Evolutionary conservation across 1,284 basidiomycete genomes (phyloP), one percentile per base, ranked within the genome.

Genomic region (Marasmius fiardii): DNA sequence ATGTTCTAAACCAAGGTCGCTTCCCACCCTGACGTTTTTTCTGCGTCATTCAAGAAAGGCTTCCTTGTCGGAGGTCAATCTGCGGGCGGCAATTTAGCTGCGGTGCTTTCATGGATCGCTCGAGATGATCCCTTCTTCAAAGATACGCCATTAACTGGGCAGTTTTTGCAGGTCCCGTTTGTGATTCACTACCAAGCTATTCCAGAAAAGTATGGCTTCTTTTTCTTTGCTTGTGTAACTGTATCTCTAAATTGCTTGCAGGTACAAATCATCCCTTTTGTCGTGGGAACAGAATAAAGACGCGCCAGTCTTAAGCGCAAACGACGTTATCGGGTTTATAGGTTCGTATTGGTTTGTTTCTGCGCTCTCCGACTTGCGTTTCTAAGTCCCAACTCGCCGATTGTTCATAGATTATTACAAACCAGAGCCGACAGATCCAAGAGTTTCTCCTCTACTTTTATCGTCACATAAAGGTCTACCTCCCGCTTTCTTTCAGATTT

Each of bases 81-180:
- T 1, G 55, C 56, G 5, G 60, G 60, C 3, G 60, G 44, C 0
- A 45, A 61, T 37, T n/a, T 52, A 5, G 50, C 54, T 31, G 52
- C 57, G 1, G 49, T 51, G 3, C 2, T 59, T 3, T 51, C 52
- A 5, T 53, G 55, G 21, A 55, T 58, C 21, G 54, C 56, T n/a
- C 55, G 53, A 28, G 58, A 59, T 35, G 60, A 59, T 44, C 43
- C 54, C 2, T 58, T 56, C 49, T 61, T 61, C 54, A 20, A 33
- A 5, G 21, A 28, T 4, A n/a, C 16, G 11, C 47, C 24, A 10
- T 2, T 61, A n/a, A 61, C 60, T 3, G 60, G 60, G 7, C 60
- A 61, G 11, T 10, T 52, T 18, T 44, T 59, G 7, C 45, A 52
- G 12, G 33, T 58, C 31, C 60, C 60, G 2, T 18, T 20, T 2